Evolutionary conservation across 2,329 filamentous ascomycete genomes (phyloP).

Genomic region (Trichoderma sp.): DNA sequence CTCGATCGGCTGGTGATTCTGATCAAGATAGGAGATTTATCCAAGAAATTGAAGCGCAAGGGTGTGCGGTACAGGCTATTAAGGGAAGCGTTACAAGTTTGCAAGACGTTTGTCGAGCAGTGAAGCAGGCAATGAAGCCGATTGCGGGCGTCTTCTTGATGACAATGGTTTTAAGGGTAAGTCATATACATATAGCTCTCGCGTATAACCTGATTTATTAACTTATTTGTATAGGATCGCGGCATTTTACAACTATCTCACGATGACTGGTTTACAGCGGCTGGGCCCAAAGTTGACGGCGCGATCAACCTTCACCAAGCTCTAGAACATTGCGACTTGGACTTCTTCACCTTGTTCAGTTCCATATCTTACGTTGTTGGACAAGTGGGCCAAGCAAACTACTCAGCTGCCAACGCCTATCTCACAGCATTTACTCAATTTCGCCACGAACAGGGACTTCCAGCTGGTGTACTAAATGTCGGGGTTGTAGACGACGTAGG

Average conservation of each 20-base stretch:
- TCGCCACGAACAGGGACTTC: constrained; percentile 41
- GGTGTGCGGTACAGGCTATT: constrained; percentile 7
- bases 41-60: constrained; percentile 23
- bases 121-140: constrained; percentile 35
- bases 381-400: constrained; percentile 40
- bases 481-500: constrained; percentile 45
- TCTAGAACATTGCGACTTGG: constrained; percentile 27
- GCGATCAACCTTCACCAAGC: constrained; percentile 41
- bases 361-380: constrained; percentile 38
- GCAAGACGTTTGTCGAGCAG: constrained; percentile 24
- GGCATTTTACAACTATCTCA: constrained; percentile 7
- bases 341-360: constrained; percentile 40
- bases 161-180: constrained; percentile 39
- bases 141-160: constrained; percentile 45
- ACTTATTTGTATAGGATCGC: background rate
- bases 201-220: background rate
- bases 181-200: background rate
- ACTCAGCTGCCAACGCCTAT: constrained; percentile 47
- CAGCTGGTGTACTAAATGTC: constrained; percentile 46
- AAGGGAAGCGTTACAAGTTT: constrained; percentile 19
- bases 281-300: constrained; percentile 39
- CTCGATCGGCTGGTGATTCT: constrained; percentile 23
- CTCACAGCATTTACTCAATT: constrained; percentile 46
- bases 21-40: constrained; percentile 19
- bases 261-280: constrained; percentile 35